These are phyloP conservation scores for Cinnamomum micranthum DNA, from an alignment of 164 flowering plant species.

Conservation along the genomic window DNA sequence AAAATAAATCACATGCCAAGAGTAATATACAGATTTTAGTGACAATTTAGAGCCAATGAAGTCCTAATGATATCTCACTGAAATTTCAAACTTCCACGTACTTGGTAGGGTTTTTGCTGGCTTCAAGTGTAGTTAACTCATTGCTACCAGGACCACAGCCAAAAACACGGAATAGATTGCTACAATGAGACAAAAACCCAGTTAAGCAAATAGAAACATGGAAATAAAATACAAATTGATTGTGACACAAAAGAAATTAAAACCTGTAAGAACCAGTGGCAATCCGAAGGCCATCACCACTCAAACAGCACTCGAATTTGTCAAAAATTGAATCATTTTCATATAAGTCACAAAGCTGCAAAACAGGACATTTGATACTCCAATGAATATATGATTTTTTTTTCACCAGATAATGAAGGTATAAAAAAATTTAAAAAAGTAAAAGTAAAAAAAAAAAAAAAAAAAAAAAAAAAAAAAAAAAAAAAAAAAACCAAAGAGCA, in stretches of 20 bases:
- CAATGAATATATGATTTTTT: no score
- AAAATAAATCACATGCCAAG: not conserved
- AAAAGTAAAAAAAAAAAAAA: no score
- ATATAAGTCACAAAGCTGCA: constrained; percentile 78
- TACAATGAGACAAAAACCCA: constrained; percentile 19
- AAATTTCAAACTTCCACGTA: constrained; percentile 15
- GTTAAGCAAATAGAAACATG: not conserved
- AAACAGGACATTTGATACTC: not conserved
- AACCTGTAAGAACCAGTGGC: constrained; percentile 91
- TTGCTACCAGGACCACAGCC: constrained; percentile 57
- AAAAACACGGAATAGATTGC: constrained; percentile 82
- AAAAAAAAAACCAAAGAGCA: no score
- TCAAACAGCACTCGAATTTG: constrained; percentile 86
- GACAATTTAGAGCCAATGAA: not conserved
- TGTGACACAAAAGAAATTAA: not conserved
- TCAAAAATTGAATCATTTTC: constrained; percentile 84
- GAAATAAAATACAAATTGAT: not conserved
- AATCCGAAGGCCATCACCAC: constrained; percentile 77
- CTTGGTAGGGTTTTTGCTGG: constrained; percentile 91
- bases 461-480: no score
- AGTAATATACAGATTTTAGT: not conserved
- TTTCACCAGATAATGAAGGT: no score
- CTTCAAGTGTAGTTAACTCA: constrained; percentile 77
- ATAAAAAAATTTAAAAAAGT: no score
- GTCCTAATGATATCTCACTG: not conserved